Evolutionary conservation across 805 yeast genomes (phyloP).

Genomic region (Teunomyces tritomae): DNA sequence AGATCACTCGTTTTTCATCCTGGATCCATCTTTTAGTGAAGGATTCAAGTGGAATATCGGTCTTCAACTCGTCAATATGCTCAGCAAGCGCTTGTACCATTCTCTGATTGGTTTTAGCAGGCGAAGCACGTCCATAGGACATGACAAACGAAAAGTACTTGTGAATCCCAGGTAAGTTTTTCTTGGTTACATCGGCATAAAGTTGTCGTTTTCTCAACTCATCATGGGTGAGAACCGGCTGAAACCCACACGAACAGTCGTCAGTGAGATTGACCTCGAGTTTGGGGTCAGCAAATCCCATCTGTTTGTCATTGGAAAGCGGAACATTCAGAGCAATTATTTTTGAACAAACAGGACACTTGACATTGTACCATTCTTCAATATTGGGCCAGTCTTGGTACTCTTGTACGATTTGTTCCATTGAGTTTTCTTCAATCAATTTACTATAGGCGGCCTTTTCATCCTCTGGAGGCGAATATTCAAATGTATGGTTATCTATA

Average conservation of each 20-base stretch:
- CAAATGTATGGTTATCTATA: conserved; percentile 12
- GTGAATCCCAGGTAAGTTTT: conserved; percentile 8
- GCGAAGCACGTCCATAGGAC: background rate
- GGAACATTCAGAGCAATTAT: conserved; percentile 9
- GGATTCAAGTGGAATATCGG: background rate
- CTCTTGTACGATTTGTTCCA: too few species aligned
- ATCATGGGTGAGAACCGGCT: conserved; percentile 14
- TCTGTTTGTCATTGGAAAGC: conserved; percentile 6
- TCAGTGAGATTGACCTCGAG: conserved; percentile 5
- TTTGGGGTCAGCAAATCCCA: conserved; percentile 14
- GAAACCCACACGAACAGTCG: conserved; percentile 14
- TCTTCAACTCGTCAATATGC: conserved; percentile 7
- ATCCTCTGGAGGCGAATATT: background rate
- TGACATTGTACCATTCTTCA: conserved; percentile 1
- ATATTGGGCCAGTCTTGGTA: too few species aligned
- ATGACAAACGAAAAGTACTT: conserved; percentile 11
- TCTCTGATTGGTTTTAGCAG: background rate
- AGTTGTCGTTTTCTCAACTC: conserved; percentile 20
- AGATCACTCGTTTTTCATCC: conserved; percentile 3
- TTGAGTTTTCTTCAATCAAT: background rate
- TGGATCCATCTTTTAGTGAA: background rate
- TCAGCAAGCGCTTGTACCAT: conserved; percentile 1
- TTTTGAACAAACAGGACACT: conserved; percentile 14
- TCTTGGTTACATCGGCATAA: conserved; percentile 9
- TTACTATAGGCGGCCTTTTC: background rate